Evolutionary conservation across 192 early-diverging fungal species (phyloP), one percentile per base, ranked within the genome.

Genomic region (Linnemannia elongata): DNA sequence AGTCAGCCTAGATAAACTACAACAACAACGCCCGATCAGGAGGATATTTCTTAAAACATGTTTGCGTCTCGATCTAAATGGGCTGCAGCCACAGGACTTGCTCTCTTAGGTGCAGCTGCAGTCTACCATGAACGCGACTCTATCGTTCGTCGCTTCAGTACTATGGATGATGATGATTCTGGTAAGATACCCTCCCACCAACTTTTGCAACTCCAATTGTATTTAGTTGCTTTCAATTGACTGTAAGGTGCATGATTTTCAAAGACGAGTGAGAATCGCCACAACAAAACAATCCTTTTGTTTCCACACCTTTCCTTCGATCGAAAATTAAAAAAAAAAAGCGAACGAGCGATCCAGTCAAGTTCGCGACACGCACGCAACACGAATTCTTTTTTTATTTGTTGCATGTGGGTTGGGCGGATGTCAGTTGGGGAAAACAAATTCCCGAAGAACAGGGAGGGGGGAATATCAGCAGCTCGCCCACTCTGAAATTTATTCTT

Each of bases 1-100:
- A 12, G 49, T 5, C 18, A 52, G 18, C 49, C 17, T 52, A 52
- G 49, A 52, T 18, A 20, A 52, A 52, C 49, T 22, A 20, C 17
- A 20, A 20, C 17, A 52, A 49, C 47, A 49, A 52, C 49, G 49
- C 49, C 49, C 55, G 24, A 27, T 57, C n/a, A 24, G 6, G 55
- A 57, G n/a, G 10, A 45, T 45, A 45, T 12, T 10, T 15, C 44
- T 27, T 27, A 57, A 27, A 57, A 27, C n/a, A 74, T 47, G 44
- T 27, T 20, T 47, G 69, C 78, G 38, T 13, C 7, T 22, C 45
- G 69, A 54, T 79, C 78, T 18, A 72, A 39, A 72, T 79, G 70
- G 78, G 49, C 55, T 20, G 78, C 70, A 6, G 78, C 70, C 36
- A 54, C 78, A 57, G 78, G 77, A 12, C 15, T 57, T 6, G 52